phyloP scores from a whole-genome alignment of 306 rosid genomes.

The Sesbania bispinosa region DNA sequence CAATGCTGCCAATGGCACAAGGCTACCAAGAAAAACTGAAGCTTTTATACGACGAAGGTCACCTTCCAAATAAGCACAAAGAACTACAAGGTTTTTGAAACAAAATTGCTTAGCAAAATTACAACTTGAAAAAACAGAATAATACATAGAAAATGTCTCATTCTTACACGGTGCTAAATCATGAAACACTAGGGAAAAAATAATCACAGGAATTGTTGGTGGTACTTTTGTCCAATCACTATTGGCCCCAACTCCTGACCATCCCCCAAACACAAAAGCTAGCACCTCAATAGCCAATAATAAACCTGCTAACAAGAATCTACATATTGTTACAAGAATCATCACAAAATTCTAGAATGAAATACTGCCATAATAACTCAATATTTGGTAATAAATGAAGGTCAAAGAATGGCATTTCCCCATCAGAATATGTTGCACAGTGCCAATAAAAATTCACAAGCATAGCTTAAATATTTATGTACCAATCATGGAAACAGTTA shows the following conservation, averaged over 20 bases:
- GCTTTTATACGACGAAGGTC: conserved; percentile 55
- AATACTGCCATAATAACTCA: not conserved
- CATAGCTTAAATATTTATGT: not conserved
- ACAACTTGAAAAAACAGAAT: not conserved
- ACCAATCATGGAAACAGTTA: conserved; percentile 71
- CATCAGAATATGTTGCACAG: too few relatives aligned
- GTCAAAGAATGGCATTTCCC: too few relatives aligned
- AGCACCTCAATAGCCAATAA: conserved; percentile 57
- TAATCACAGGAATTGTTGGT: conserved; percentile 53
- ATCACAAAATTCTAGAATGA: not conserved
- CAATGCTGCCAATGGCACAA: conserved; percentile 57
- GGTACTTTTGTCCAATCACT: conserved; percentile 61
- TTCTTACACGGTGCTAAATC: conserved; percentile 63
- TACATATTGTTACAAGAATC: not conserved
- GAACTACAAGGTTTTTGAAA: conserved; percentile 43
- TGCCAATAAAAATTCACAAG: not conserved
- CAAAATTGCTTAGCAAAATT: not conserved
- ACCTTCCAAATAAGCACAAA: conserved; percentile 75
- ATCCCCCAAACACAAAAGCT: conserved; percentile 50
- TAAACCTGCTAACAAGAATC: conserved; percentile 46
- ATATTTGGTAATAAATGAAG: not conserved
- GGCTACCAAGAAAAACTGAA: conserved; percentile 61
- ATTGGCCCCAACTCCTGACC: conserved; percentile 48
- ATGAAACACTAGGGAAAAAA: conserved; percentile 69
- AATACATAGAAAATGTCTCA: not conserved